Evolutionary conservation across 2,329 filamentous ascomycete species (phyloP).

Genomic region (Verticillium isaacii): DNA sequence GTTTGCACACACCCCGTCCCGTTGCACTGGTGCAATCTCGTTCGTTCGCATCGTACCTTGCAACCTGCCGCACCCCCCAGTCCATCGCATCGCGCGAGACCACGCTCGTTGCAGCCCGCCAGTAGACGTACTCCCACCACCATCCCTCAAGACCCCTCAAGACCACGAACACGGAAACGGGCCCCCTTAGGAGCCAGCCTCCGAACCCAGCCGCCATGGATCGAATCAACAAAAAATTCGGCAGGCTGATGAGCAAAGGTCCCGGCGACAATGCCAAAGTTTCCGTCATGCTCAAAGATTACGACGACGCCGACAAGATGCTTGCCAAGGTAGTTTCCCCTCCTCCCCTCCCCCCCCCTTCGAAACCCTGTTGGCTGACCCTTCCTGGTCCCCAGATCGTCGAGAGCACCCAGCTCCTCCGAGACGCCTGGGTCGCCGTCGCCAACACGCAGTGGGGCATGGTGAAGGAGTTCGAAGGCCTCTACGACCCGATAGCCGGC

Average conservation of each 20-base stretch:
- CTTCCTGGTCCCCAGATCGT: conserved; percentile 55
- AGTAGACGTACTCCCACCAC: background rate
- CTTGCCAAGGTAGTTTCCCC: conserved; percentile 57
- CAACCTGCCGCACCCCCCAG: background rate
- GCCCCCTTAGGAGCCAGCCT: background rate
- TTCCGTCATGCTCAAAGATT: conserved; percentile 69
- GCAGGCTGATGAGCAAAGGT: conserved; percentile 61
- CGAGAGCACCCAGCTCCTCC: conserved; percentile 70
- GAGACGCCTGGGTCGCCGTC: conserved; percentile 72
- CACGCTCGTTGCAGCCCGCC: background rate
- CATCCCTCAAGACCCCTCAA: background rate
- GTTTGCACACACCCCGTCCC: too few relatives aligned
- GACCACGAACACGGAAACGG: background rate
- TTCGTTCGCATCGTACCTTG: background rate
- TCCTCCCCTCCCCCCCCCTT: conserved; percentile 6
- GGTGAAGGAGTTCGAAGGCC: conserved; percentile 61
- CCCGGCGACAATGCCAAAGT: conserved; percentile 75
- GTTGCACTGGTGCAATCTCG: too few relatives aligned
- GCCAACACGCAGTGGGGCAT: conserved; percentile 64
- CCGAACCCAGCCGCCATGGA: conserved; percentile 48
- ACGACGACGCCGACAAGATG: conserved; percentile 73
- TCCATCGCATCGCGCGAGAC: background rate
- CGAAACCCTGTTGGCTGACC: background rate
- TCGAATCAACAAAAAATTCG: conserved; percentile 69
- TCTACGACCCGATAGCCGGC: conserved; percentile 74